A percentile compares a stretch with the other conserved stretches of the same genome.
Evolutionary conservation across 768 basidiomycete genomes (phyloP).

Genomic region (Macrolepiota albuminosa): DNA sequence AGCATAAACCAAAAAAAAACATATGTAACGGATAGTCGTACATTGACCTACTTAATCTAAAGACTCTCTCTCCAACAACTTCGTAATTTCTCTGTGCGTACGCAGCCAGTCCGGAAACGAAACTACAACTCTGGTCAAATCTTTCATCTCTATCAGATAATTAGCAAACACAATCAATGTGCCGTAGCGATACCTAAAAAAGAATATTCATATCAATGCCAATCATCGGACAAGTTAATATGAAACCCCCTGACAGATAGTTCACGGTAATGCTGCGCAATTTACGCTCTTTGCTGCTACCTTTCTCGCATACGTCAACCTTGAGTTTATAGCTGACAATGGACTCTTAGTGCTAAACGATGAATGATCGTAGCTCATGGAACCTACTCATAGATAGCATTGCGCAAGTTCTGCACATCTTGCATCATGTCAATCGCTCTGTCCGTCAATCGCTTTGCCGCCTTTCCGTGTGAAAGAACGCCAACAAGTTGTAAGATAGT

Average conservation of each 20-base stretch:
- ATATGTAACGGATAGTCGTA: neutral
- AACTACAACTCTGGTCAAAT: conserved; percentile 27
- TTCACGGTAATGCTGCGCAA: conserved; percentile 77
- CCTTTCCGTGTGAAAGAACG: conserved; percentile 86
- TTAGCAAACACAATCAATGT: conserved; percentile 93
- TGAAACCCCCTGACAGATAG: conserved; percentile 59
- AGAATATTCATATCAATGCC: neutral
- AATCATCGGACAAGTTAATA: neutral
- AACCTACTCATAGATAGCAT: conserved; percentile 89
- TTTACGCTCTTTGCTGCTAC: conserved; percentile 71
- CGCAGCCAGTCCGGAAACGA: conserved; percentile 82
- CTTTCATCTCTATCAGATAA: conserved; percentile 76
- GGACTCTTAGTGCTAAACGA: neutral
- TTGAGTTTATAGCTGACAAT: conserved; percentile 81
- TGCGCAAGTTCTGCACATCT: conserved; percentile 94
- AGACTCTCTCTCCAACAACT: conserved; percentile 61
- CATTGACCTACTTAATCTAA: conserved; percentile 1
- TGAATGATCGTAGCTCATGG: neutral
- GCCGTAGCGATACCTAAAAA: conserved; percentile 75
- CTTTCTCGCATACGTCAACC: conserved; percentile 75
- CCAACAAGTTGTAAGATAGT: conserved; percentile 92
- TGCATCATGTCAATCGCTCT: conserved; percentile 88
- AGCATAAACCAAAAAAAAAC: neutral
- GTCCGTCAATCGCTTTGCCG: conserved; percentile 88
- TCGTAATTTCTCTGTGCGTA: conserved; percentile 82